Conservation (phyloP, 2,329 filamentous ascomycete genomes). For the Claviceps maximensis region DNA sequence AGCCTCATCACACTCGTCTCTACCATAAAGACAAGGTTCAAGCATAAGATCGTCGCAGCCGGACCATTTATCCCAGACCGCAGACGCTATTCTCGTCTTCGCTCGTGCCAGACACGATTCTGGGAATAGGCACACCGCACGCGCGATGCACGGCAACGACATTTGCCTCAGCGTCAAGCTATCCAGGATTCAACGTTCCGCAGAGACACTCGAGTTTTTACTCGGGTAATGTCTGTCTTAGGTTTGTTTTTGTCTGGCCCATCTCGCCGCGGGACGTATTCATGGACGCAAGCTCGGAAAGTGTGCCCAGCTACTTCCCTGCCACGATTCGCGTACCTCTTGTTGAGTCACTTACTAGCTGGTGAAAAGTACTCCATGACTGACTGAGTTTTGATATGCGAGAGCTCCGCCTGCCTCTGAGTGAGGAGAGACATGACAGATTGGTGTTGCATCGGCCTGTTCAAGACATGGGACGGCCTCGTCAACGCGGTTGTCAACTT, state of each 20-base stretch:
- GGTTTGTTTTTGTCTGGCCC: too few relatives aligned
- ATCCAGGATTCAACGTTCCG: neutral
- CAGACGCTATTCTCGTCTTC: neutral
- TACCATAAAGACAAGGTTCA: neutral
- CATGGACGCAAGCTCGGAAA: too few relatives aligned
- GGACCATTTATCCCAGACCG: neutral
- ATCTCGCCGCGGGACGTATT: too few relatives aligned
- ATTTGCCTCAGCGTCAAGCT: neutral
- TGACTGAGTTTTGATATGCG: neutral
- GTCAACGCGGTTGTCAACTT: too few relatives aligned
- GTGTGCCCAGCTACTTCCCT: too few relatives aligned
- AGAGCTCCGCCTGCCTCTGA: too few relatives aligned
- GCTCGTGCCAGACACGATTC: neutral
- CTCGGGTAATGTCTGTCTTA: too few relatives aligned
- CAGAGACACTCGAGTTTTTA: neutral
- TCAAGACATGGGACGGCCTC: too few relatives aligned
- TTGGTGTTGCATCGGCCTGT: too few relatives aligned
- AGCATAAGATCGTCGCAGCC: neutral
- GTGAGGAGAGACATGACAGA: too few relatives aligned
- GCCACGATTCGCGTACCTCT: too few relatives aligned
- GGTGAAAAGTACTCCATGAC: neutral
- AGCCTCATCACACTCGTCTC: neutral
- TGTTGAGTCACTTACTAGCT: too few relatives aligned
- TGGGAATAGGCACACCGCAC: neutral
- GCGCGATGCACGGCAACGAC: neutral